Base-by-base conservation (phyloP, 495 filamentous ascomycete genomes). In the Penicillium daleae region DNA sequence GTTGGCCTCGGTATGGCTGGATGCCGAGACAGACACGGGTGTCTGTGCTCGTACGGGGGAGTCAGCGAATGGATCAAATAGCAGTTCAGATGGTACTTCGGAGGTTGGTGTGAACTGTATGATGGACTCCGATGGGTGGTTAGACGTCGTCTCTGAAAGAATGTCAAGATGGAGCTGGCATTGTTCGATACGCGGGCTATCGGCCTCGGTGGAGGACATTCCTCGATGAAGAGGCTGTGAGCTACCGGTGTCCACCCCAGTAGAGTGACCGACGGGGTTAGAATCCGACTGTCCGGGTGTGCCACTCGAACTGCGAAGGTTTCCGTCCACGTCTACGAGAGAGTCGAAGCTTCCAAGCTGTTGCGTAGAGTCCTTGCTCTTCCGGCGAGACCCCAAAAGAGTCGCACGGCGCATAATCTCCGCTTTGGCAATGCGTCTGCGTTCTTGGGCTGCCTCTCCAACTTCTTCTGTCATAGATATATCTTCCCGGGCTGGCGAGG, bases 331-430 rank as follows among this genome's bases (percentile, higher is more conserved):
- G 57, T 84, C 83, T 39, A 88, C 84, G 2, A 88, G 64, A 21
- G 82, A 66, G 61, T 87, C 85, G 64, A 88, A 87, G 26, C 71
- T 72, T 60, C 74, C 78, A 19, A 71, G 70, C 39, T 70, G 68
- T 37, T 69, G 55, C 51, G 63, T 8, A 42, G 60, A 55, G 56
- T 66, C 59, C 40, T 56, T 61, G 61, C 74, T 31, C 65, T 68
- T 59, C 3, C 73, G 70, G 19, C 72, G 74, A 50, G 75, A 75
- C 57, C 80, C 80, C 32, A 83, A 67, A 13, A 81, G 56, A 32
- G 69, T 57, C 6, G 79, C 76, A 56, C 89, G 89, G 58, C 89
- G 90, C 73, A 89, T 78, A 26, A 93, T 79, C 68, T 96, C 92
- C 65, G 90, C 89, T 42, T 89, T 81, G 65, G 88, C 89, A 60